Evolutionary conservation across 768 basidiomycete species (phyloP).

Genomic region (Macrolepiota albuminosa): DNA sequence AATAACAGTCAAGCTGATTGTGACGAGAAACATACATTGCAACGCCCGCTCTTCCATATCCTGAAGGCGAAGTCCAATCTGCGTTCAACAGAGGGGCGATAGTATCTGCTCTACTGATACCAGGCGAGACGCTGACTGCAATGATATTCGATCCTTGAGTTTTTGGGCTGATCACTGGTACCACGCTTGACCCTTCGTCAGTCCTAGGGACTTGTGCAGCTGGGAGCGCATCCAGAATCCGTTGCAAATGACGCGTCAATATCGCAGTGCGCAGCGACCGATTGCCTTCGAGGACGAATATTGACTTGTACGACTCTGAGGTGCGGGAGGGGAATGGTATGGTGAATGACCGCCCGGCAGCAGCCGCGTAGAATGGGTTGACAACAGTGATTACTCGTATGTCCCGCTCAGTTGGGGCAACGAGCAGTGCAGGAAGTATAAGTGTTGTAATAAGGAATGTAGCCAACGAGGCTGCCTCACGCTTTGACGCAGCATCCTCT

Average conservation of each 20-base stretch:
- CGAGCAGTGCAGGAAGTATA: slow-evolving; percentile 73
- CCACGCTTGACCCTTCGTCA: slow-evolving; percentile 26
- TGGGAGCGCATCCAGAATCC: slow-evolving; percentile 79
- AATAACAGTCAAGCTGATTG: slow-evolving; percentile 4
- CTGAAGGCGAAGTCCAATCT: slow-evolving; percentile 32
- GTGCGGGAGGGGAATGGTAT: slow-evolving; percentile 20
- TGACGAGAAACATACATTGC: slow-evolving; percentile 40
- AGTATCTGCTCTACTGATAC: slow-evolving; percentile 69
- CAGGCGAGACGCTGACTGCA: slow-evolving; percentile 68
- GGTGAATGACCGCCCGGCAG: slow-evolving; percentile 39
- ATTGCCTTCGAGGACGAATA: slow-evolving; percentile 57
- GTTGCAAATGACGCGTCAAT: slow-evolving; percentile 76
- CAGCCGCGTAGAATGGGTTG: slow-evolving; percentile 88
- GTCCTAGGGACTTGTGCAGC: slow-evolving; percentile 49
- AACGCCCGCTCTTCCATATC: slow-evolving; percentile 38
- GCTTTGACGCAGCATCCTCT: slow-evolving; percentile 27
- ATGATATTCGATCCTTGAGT: slow-evolving; percentile 70
- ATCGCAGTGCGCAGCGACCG: slow-evolving; percentile 60
- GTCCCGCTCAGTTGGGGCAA: slow-evolving; percentile 82
- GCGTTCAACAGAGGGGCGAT: slow-evolving; percentile 52
- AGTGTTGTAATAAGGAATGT: slow-evolving; percentile 78
- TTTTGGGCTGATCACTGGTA: slow-evolving; percentile 34
- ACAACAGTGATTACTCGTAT: slow-evolving; percentile 86
- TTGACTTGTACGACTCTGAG: slow-evolving; percentile 19
- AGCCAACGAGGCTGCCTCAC: slow-evolving; percentile 52